Evolutionary conservation across 2,329 filamentous ascomycete genomes (phyloP).

Genomic region (Colletotrichum noveboracense): DNA sequence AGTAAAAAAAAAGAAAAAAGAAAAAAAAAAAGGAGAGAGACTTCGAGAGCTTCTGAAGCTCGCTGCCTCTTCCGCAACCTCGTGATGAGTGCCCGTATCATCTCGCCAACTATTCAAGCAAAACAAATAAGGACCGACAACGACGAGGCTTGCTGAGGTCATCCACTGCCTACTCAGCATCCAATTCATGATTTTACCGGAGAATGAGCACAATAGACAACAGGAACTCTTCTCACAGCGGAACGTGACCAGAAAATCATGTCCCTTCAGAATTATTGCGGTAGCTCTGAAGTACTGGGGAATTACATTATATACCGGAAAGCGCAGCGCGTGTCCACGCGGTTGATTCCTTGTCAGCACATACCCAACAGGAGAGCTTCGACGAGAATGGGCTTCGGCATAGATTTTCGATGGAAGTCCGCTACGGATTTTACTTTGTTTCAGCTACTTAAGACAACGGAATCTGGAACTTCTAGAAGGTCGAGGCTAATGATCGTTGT

Average conservation of each 20-base stretch:
- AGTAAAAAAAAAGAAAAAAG: fast-evolving
- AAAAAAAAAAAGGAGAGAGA: fast-evolving
- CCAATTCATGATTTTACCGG: neutral
- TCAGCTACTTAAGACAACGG: neutral
- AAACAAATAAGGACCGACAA: neutral
- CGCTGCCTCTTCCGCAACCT: neutral
- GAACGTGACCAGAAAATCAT: too few species aligned
- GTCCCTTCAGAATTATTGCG: too few species aligned
- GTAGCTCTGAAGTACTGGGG: fast-evolving
- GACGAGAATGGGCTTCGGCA: fast-evolving
- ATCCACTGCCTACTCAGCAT: neutral
- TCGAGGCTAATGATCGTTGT: fast-evolving
- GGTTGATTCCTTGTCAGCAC: fast-evolving
- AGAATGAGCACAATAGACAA: neutral
- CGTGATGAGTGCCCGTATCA: fast-evolving
- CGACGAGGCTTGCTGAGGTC: fast-evolving
- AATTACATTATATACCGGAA: neutral
- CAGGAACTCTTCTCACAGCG: neutral
- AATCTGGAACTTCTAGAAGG: fast-evolving
- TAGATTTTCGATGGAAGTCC: fast-evolving
- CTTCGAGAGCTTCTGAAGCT: neutral
- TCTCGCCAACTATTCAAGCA: neutral
- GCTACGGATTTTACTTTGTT: fast-evolving
- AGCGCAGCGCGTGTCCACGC: fast-evolving
- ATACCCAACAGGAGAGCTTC: neutral